These are phyloP conservation scores for Huntiella omanensis DNA, from an alignment of 2,329 filamentous ascomycete species.

Conservation along the genomic window DNA sequence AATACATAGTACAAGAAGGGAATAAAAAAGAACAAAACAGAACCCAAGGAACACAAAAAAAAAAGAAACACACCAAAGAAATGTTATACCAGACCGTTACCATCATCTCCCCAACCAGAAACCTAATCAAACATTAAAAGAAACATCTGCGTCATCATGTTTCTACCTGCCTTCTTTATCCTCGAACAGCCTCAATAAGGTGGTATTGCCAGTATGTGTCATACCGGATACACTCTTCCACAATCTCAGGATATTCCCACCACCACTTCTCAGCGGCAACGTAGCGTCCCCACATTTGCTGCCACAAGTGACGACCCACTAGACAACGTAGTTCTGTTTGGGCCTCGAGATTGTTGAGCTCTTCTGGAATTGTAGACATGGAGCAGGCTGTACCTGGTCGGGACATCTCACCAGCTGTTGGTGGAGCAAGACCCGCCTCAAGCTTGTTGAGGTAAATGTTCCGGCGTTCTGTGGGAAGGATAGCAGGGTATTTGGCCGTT, in stretches of 20 bases:
- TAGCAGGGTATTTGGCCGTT: constrained; percentile 30
- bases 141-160: not conserved
- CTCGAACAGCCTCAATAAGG: constrained; percentile 33
- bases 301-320: constrained; percentile 39
- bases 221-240: constrained; percentile 34
- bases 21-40: not conserved
- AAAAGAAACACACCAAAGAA: not conserved
- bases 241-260: constrained; percentile 39
- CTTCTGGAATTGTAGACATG: not conserved
- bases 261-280: constrained; percentile 35
- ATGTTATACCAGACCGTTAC: not conserved
- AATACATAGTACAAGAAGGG: not conserved
- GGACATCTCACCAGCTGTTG: not conserved
- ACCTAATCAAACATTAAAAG: constrained; percentile 3
- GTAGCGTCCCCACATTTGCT: constrained; percentile 37
- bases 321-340: constrained; percentile 31
- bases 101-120: not conserved
- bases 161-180: not conserved
- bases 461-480: constrained; percentile 18
- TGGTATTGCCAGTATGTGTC: constrained; percentile 41
- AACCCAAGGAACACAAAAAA: not conserved
- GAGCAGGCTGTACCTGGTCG: not conserved
- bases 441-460: constrained; percentile 4
- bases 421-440: not conserved
- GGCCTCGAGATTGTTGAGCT: constrained; percentile 16